Conservation (phyloP, 768 basidiomycete genomes). For the Cystobasidium tubakii region DNA sequence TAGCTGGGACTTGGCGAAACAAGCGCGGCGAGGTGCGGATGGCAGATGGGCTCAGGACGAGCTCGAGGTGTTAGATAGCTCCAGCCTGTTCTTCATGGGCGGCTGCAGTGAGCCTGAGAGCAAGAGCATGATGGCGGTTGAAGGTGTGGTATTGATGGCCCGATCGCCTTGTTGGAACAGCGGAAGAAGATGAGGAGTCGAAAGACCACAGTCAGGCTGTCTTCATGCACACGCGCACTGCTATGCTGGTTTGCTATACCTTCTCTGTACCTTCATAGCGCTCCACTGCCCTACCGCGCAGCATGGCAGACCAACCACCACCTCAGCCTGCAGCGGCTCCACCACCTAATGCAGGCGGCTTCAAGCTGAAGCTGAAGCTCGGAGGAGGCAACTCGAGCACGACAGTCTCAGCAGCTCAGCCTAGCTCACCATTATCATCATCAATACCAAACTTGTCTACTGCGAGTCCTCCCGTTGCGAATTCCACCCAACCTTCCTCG, state of each 20-base stretch:
- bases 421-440: background rate
- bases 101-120: no score
- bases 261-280: no score
- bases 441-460: background rate
- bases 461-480: background rate
- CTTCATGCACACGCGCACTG: no score
- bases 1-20: background rate
- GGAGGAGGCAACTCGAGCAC: slow-evolving; percentile 22
- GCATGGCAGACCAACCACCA: background rate
- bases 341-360: slow-evolving; percentile 9
- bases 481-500: background rate
- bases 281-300: no score
- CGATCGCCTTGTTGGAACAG: background rate
- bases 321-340: background rate
- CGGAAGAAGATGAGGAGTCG: no score
- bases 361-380: slow-evolving; percentile 36
- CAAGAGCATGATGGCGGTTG: no score
- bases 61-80: background rate
- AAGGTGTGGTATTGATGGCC: no score
- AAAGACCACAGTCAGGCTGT: no score
- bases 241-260: no score
- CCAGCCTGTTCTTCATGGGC: background rate
- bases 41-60: background rate
- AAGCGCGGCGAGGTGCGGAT: background rate
- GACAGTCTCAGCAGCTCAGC: slow-evolving; percentile 2